Percentiles rank a stretch among this genome's conserved stretches.
Conservation (phyloP, 73 alveolate species). For the Tetrahymena elliotti region DNA sequence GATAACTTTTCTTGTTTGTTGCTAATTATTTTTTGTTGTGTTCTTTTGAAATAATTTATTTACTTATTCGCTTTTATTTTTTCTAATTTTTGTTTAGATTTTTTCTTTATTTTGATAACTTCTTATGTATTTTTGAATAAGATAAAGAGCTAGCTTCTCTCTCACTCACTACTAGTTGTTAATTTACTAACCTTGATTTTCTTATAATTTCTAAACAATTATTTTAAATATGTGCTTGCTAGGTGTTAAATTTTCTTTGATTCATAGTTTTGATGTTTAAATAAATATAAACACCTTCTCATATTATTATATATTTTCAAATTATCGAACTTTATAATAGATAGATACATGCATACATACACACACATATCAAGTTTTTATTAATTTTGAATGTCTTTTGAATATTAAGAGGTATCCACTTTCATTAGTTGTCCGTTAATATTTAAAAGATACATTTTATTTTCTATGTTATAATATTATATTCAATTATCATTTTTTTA, state of each 20-base stretch:
- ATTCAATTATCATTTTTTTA: no score
- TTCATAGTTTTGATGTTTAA: not conserved
- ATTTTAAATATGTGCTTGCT: not conserved
- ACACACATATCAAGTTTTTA: not conserved
- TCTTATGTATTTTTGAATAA: not conserved
- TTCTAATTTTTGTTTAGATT: not conserved
- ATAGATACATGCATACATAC: no score
- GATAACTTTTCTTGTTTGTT: not conserved
- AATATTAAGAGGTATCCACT: no score
- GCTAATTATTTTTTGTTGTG: not conserved
- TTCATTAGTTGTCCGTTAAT: not conserved
- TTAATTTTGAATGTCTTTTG: not conserved
- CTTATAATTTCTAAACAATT: not conserved
- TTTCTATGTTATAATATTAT: no score
- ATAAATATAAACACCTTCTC: not conserved
- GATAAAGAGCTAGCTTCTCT: no score
- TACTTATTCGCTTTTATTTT: no score
- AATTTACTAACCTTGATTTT: not conserved
- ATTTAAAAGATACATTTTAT: not conserved
- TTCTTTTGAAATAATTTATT: not conserved
- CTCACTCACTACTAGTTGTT: not conserved
- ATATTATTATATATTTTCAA: not conserved
- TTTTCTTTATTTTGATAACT: not conserved
- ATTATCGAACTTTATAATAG: no score
- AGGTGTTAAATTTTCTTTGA: no score